These are phyloP conservation scores for Epithemia pelagica DNA, from an alignment of 108 stramenopile genomes.

Conservation along the genomic window DNA sequence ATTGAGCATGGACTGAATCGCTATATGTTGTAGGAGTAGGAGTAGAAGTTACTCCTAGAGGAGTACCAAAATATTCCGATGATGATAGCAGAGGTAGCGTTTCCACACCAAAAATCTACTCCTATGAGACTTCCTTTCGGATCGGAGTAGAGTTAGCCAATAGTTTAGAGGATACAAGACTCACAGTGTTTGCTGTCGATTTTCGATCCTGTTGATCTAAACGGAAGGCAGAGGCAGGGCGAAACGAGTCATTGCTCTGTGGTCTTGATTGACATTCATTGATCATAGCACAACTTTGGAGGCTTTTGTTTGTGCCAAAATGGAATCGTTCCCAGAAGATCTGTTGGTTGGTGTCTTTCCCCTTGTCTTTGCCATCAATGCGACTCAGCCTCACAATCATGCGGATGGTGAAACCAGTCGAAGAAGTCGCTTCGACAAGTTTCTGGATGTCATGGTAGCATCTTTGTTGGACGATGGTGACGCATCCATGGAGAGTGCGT, in stretches of 20 bases:
- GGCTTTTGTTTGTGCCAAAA: slow-evolving; percentile 4
- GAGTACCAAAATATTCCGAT: no score
- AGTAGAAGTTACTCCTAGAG: not conserved
- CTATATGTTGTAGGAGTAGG: not conserved
- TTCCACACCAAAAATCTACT: not conserved
- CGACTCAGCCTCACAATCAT: no score
- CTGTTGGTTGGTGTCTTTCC: slow-evolving; percentile 47
- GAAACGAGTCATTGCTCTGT: not conserved
- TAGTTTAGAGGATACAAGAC: not conserved
- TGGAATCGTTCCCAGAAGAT: slow-evolving; percentile 50
- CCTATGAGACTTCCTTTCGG: not conserved
- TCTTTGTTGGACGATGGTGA: slow-evolving; percentile 25
- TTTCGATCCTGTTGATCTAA: not conserved
- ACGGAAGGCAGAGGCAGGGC: no score
- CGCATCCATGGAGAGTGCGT: no score
- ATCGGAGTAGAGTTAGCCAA: not conserved
- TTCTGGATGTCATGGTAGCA: slow-evolving; percentile 46
- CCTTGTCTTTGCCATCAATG: slow-evolving; percentile 53
- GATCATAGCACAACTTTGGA: not conserved
- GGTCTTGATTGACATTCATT: not conserved
- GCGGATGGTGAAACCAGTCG: slow-evolving; percentile 4
- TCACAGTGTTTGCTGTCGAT: not conserved
- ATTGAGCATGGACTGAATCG: no score
- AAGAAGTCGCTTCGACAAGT: slow-evolving; percentile 41
- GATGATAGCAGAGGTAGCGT: not conserved